Conservation (phyloP, 805 yeast species). For the Yarrowia keelungensis region DNA sequence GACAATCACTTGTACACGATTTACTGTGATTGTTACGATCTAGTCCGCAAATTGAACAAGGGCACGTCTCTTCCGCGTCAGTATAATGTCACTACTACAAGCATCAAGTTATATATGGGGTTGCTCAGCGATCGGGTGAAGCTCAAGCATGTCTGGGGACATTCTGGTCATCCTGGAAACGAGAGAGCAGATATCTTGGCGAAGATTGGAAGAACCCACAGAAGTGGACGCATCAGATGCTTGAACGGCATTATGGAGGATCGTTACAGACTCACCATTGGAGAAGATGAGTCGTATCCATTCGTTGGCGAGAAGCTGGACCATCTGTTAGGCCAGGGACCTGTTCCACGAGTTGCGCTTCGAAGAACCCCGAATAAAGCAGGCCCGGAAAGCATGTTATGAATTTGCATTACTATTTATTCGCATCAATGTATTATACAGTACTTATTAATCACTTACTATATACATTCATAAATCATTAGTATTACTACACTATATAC, state of each 20-base stretch:
- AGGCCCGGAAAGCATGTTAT: background rate
- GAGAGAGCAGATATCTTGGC: constrained; percentile 12
- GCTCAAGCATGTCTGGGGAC: background rate
- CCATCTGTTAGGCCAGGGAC: background rate
- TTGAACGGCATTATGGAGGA: background rate
- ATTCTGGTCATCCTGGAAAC: constrained; percentile 14
- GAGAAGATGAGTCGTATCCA: background rate
- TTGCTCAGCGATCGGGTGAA: background rate
- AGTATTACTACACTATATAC: constrained; percentile 7
- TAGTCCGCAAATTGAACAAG: background rate
- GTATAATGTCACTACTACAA: background rate
- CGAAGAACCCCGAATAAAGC: too few species aligned
- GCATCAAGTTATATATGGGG: background rate
- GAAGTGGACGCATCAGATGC: background rate
- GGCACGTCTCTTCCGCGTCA: background rate
- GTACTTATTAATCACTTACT: background rate
- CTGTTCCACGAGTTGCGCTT: too few species aligned
- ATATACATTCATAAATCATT: constrained; percentile 1
- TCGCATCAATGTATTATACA: background rate
- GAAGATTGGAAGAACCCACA: background rate
- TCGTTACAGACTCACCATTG: background rate
- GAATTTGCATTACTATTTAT: background rate
- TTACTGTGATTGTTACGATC: background rate
- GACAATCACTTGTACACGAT: background rate
- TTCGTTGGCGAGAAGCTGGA: background rate